These are phyloP conservation scores for Tricholoma bakamatsutake DNA, from an alignment of 768 basidiomycete species.

Conservation along the genomic window DNA sequence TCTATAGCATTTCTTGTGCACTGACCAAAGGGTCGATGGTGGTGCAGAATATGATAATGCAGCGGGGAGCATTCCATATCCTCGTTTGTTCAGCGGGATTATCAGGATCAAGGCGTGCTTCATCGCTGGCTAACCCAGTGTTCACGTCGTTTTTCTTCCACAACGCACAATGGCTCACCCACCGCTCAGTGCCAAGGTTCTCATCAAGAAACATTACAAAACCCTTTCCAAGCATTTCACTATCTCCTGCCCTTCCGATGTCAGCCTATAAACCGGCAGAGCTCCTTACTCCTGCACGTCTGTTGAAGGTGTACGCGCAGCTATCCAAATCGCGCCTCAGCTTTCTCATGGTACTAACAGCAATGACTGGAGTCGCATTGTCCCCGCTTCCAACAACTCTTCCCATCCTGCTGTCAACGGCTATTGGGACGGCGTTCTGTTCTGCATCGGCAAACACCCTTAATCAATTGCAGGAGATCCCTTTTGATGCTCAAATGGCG, in stretches of 20 bases:
- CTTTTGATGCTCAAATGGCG: slow-evolving; percentile 95
- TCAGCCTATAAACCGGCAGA: slow-evolving; percentile 31
- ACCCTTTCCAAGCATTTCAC: slow-evolving; percentile 6
- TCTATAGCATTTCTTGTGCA: neutral
- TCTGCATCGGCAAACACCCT: slow-evolving; percentile 91
- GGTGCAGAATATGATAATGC: neutral
- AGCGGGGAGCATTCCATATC: neutral
- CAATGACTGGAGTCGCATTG: slow-evolving; percentile 89
- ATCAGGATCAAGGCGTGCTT: neutral
- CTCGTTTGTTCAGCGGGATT: neutral
- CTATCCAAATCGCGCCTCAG: slow-evolving; percentile 85
- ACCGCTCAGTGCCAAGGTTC: neutral
- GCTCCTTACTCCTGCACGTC: slow-evolving; percentile 41
- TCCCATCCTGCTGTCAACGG: slow-evolving; percentile 80
- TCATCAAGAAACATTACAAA: neutral
- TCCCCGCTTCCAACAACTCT: slow-evolving; percentile 84
- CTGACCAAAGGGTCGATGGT: neutral
- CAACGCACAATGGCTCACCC: slow-evolving; percentile 48
- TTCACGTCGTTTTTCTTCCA: slow-evolving; percentile 62
- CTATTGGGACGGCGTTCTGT: slow-evolving; percentile 85
- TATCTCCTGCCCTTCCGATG: slow-evolving; percentile 13
- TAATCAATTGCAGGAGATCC: slow-evolving; percentile 92
- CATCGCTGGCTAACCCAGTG: slow-evolving; percentile 11
- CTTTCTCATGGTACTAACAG: slow-evolving; percentile 77
- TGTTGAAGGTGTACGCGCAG: slow-evolving; percentile 67